Percentiles rank a stretch among this genome's conserved stretches.
Conservation (phyloP, 352 stramenopile species). For the Pythium diclinum region DNA sequence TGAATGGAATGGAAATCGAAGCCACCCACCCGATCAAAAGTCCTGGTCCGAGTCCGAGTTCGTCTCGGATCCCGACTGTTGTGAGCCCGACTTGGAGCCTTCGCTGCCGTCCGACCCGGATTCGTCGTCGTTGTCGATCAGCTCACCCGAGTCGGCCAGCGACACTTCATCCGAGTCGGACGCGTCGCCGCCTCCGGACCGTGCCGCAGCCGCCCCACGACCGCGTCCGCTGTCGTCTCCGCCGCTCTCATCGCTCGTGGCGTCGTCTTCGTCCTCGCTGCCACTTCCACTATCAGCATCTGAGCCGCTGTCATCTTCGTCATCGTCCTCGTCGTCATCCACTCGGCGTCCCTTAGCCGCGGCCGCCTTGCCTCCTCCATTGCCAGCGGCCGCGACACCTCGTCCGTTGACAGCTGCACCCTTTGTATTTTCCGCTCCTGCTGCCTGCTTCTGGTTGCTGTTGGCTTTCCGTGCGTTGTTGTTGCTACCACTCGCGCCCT, state of each 20-base stretch:
- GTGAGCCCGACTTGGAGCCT: conserved; percentile 58
- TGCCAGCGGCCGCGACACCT: not conserved
- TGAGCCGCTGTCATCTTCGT: conserved; percentile 45
- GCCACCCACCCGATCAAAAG: conserved; percentile 37
- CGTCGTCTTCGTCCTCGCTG: conserved; percentile 40
- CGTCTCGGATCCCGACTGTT: conserved; percentile 57
- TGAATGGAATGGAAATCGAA: not conserved
- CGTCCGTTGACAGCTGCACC: conserved; percentile 11
- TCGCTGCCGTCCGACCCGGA: conserved; percentile 50
- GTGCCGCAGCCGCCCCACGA: not conserved
- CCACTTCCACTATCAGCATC: conserved; percentile 46
- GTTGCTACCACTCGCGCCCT: conserved; percentile 34
- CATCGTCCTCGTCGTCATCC: conserved; percentile 25
- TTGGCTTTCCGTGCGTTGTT: conserved; percentile 31
- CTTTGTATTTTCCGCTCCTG: conserved; percentile 10
- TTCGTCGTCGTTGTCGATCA: conserved; percentile 85
- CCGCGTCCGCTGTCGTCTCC: conserved; percentile 18
- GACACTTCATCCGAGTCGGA: conserved; percentile 83
- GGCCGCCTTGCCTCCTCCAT: conserved; percentile 13
- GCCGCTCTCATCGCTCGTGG: conserved; percentile 53
- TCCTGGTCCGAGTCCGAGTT: conserved; percentile 84
- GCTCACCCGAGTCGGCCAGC: conserved; percentile 73
- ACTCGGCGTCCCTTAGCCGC: conserved; percentile 1
- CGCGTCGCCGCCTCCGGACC: conserved; percentile 26
- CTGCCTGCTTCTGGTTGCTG: conserved; percentile 49